Conservation (phyloP, 2,329 filamentous ascomycete species). For the Verticillium dahliae region DNA sequence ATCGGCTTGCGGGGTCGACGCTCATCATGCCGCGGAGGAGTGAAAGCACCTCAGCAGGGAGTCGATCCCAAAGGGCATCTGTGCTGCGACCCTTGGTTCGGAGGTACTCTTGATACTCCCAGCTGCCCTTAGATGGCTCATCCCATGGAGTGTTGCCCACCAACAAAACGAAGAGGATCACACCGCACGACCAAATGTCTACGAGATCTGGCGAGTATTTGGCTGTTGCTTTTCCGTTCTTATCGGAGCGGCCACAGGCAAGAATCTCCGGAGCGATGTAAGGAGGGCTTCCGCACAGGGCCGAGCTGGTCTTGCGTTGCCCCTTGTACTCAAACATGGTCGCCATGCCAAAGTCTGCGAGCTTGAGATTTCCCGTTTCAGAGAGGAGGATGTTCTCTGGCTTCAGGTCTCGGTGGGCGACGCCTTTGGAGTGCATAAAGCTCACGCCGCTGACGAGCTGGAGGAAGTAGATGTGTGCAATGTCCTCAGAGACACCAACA, state of each 20-base stretch:
- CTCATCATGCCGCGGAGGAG: constrained; percentile 91
- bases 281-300: constrained; percentile 90
- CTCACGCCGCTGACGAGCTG: constrained; percentile 86
- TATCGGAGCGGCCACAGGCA: constrained; percentile 40
- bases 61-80: constrained; percentile 77
- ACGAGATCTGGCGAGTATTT: constrained; percentile 74
- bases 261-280: constrained; percentile 95
- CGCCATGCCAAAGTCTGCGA: constrained; percentile 94
- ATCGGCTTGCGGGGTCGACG: constrained; percentile 66
- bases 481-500: constrained; percentile 86
- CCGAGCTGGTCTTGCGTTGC: constrained; percentile 72
- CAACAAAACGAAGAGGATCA: constrained; percentile 92
- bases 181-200: constrained; percentile 96
- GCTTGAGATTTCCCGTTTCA: constrained; percentile 77
- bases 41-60: constrained; percentile 70
- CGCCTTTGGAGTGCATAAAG: constrained; percentile 94
- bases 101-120: constrained; percentile 86
- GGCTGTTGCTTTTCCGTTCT: constrained; percentile 28
- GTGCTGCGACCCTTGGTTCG: constrained; percentile 71
- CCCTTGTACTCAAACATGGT: constrained; percentile 90
- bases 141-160: constrained; percentile 99
- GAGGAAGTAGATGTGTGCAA: constrained; percentile 93
- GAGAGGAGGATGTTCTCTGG: constrained; percentile 94
- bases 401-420: constrained; percentile 87
- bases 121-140: constrained; percentile 76